A percentile compares a stretch with the other conserved stretches of the same genome.
phyloP scores from a whole-genome alignment of 2,329 filamentous ascomycete species.

The Fusarium guadeloupense region DNA sequence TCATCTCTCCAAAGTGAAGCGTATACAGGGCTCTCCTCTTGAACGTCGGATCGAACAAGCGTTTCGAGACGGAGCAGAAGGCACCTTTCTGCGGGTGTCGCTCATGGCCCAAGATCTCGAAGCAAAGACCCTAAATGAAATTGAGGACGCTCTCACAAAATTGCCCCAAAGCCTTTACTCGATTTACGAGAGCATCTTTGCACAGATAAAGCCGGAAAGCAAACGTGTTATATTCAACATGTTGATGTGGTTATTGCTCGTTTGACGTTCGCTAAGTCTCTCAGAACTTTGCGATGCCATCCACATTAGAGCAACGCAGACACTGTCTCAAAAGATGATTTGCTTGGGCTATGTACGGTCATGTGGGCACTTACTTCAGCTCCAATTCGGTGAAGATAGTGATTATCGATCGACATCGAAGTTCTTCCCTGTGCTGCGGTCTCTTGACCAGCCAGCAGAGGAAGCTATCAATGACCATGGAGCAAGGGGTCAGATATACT shows the following conservation, averaged over 20 bases:
- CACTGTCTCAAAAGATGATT: background rate
- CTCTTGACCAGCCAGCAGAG: too few relatives aligned
- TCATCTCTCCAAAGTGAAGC: background rate
- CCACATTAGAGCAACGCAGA: background rate
- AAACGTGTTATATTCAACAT: background rate
- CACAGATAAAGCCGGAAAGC: background rate
- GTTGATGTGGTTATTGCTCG: background rate
- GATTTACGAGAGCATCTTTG: background rate
- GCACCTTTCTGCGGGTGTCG: slow-evolving; percentile 24
- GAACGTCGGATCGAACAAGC: background rate
- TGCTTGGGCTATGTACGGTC: background rate
- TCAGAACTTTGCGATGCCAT: background rate
- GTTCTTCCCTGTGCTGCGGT: too few relatives aligned
- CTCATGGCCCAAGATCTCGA: slow-evolving; percentile 19
- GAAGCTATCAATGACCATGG: too few relatives aligned
- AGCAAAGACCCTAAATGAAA: background rate
- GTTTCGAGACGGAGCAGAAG: background rate
- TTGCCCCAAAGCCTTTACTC: background rate
- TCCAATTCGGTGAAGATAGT: background rate
- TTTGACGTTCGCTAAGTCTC: background rate
- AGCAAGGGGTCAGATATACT: background rate
- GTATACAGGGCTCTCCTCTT: background rate
- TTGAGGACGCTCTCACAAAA: slow-evolving; percentile 1
- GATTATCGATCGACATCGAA: too few relatives aligned
- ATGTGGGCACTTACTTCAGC: background rate